Conservation (phyloP, 768 basidiomycete species). For the Mycena belliarum region DNA sequence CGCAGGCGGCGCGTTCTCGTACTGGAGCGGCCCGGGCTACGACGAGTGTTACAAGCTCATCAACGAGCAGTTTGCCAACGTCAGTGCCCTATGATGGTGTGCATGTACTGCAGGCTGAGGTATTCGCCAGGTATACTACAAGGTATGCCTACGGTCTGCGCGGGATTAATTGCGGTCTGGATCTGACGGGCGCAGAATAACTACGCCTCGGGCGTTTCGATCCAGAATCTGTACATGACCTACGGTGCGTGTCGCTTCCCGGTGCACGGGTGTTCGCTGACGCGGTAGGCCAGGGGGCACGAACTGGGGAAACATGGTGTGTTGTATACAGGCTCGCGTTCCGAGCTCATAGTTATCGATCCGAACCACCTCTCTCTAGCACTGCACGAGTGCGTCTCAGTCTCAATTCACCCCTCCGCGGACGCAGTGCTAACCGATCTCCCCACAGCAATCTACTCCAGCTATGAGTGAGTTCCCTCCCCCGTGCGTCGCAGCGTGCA, state of each 20-base stretch:
- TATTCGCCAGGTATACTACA: slow-evolving; percentile 32
- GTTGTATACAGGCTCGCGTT: no score
- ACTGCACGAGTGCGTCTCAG: slow-evolving; percentile 14
- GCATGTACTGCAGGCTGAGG: no score
- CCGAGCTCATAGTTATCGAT: no score
- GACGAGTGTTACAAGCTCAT: slow-evolving; percentile 35
- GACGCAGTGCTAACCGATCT: no score
- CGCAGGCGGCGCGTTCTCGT: slow-evolving; percentile 36
- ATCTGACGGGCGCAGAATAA: slow-evolving; percentile 30
- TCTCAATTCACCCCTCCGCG: no score
- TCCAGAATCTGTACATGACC: slow-evolving; percentile 41
- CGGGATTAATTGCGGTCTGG: neutral
- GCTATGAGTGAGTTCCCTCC: slow-evolving; percentile 33
- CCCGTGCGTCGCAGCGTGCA: neutral
- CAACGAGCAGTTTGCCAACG: slow-evolving; percentile 41
- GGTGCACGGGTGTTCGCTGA: neutral
- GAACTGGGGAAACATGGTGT: slow-evolving; percentile 38
- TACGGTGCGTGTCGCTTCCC: slow-evolving; percentile 27
- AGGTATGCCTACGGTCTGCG: slow-evolving; percentile 14
- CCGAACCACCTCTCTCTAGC: no score
- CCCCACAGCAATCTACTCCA: slow-evolving; percentile 33
- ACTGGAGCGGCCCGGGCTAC: slow-evolving; percentile 40
- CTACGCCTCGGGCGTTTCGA: slow-evolving; percentile 34
- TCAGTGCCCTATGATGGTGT: slow-evolving; percentile 19
- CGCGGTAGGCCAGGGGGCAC: slow-evolving; percentile 25